These are phyloP conservation scores for Sporothrix curviconia DNA, from an alignment of 2,329 filamentous ascomycete species.

Conservation along the genomic window DNA sequence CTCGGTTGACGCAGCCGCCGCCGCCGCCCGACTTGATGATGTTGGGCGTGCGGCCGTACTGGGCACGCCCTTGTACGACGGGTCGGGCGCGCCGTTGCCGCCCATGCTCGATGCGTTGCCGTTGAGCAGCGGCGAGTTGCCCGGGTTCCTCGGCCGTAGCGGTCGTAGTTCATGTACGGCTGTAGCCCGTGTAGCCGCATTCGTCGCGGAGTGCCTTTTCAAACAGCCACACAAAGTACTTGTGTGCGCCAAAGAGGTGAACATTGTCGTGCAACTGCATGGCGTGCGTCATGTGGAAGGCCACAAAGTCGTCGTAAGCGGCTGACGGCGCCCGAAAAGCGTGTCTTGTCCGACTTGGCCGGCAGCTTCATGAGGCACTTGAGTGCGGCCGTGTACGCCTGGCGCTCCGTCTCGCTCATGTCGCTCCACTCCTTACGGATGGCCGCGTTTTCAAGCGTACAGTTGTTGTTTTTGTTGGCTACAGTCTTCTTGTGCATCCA, in stretches of 20 bases:
- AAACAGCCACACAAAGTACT: conserved; percentile 27
- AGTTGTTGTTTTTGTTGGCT: conserved; percentile 24
- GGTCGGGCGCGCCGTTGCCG: conserved; percentile 36
- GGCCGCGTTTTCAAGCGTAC: conserved; percentile 25
- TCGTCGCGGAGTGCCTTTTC: conserved; percentile 30
- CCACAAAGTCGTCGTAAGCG: conserved; percentile 30
- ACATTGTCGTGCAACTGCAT: conserved; percentile 23
- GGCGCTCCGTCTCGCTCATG: conserved; percentile 20
- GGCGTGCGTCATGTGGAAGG: conserved; percentile 27
- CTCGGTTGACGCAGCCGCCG: conserved; percentile 47
- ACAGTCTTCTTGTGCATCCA: conserved; percentile 24
- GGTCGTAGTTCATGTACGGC: conserved; percentile 47
- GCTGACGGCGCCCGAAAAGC: conserved; percentile 24
- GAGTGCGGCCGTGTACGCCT: conserved; percentile 24
- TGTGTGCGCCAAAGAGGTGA: conserved; percentile 27
- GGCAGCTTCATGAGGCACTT: conserved; percentile 26
- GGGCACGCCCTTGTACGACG: conserved; percentile 23
- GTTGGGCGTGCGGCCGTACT: conserved; percentile 32
- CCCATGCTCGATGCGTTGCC: conserved; percentile 45
- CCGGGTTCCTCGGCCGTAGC: conserved; percentile 40
- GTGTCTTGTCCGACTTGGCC: conserved; percentile 19
- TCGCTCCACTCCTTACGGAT: conserved; percentile 27
- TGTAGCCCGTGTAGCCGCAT: conserved; percentile 30
- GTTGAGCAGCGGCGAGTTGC: conserved; percentile 47
- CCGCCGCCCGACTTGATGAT: conserved; percentile 41